These are phyloP conservation scores for Closterium sp. DNA, from an alignment of 139 green algal species.

Conservation along the genomic window DNA sequence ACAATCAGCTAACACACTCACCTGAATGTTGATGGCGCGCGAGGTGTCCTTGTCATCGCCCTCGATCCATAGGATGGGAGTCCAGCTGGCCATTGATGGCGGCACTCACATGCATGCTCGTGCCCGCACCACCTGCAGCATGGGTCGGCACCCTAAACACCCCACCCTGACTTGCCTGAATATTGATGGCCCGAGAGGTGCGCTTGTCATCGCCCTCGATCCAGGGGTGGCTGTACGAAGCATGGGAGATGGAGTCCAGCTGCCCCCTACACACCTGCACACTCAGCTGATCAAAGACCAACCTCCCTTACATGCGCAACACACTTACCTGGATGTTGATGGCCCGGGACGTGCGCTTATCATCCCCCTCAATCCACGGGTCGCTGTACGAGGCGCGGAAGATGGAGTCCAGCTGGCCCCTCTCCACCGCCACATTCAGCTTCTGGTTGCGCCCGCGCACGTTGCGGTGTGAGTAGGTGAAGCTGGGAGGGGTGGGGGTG, in stretches of 20 bases:
- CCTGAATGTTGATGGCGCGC: slow-evolving; percentile 71
- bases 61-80: slow-evolving; percentile 82
- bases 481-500: slow-evolving; percentile 46
- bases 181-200: slow-evolving; percentile 78
- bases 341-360: slow-evolving; percentile 80
- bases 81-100: too few relatives aligned
- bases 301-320: not conserved
- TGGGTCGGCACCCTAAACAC: too few relatives aligned
- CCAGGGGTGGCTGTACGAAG: slow-evolving; percentile 91
- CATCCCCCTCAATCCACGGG: slow-evolving; percentile 86
- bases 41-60: slow-evolving; percentile 83
- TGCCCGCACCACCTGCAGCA: too few relatives aligned
- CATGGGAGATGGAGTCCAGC: slow-evolving; percentile 80
- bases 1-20: not conserved
- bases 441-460: slow-evolving; percentile 88
- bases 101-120: too few relatives aligned
- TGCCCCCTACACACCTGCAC: slow-evolving; percentile 76
- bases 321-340: slow-evolving; percentile 61
- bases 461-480: slow-evolving; percentile 86
- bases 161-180: slow-evolving; percentile 44
- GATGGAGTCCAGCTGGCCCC: slow-evolving; percentile 82
- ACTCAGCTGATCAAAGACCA: too few relatives aligned
- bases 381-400: slow-evolving; percentile 90
- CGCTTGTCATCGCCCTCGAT: slow-evolving; percentile 78
- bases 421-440: slow-evolving; percentile 71